These are phyloP conservation scores for Coccomyxa sp. DNA, from an alignment of 139 green algal species.

Conservation along the genomic window DNA sequence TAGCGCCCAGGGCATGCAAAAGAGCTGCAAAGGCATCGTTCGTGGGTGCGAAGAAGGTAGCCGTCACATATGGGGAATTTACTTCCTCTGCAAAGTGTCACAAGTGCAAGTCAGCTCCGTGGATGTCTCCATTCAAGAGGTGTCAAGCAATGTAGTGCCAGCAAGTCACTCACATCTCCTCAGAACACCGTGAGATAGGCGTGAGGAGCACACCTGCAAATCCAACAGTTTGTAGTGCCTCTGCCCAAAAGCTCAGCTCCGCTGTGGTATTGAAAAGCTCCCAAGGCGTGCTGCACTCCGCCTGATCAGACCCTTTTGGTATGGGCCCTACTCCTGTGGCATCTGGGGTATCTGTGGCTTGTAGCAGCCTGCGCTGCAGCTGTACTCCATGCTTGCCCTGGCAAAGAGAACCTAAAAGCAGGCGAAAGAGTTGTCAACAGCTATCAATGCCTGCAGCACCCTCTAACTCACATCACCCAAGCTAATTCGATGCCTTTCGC, in stretches of 20 bases:
- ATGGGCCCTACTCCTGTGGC: too few species aligned
- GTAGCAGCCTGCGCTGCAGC: too few species aligned
- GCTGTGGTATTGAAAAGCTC: not conserved
- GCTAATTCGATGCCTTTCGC: too few species aligned
- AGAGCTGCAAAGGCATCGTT: not conserved
- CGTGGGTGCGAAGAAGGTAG: not conserved
- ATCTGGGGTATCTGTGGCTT: too few species aligned
- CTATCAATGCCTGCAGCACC: too few species aligned
- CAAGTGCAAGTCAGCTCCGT: not conserved
- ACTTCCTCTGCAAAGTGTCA: not conserved
- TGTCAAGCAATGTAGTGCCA: not conserved
- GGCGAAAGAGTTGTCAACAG: too few species aligned
- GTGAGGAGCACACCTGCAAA: not conserved
- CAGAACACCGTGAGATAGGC: not conserved
- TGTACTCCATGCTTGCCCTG: too few species aligned
- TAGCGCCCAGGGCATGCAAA: not conserved
- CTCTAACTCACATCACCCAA: too few species aligned
- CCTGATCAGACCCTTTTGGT: too few species aligned
- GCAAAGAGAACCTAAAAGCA: too few species aligned
- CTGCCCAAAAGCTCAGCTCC: not conserved
- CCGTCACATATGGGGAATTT: not conserved
- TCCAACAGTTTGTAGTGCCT: not conserved
- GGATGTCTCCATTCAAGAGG: not conserved
- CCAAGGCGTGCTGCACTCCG: conserved; percentile 2
- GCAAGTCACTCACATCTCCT: not conserved